Base-by-base conservation (phyloP, 2,329 filamentous ascomycete genomes). In the Knoxdaviesia capensis region DNA sequence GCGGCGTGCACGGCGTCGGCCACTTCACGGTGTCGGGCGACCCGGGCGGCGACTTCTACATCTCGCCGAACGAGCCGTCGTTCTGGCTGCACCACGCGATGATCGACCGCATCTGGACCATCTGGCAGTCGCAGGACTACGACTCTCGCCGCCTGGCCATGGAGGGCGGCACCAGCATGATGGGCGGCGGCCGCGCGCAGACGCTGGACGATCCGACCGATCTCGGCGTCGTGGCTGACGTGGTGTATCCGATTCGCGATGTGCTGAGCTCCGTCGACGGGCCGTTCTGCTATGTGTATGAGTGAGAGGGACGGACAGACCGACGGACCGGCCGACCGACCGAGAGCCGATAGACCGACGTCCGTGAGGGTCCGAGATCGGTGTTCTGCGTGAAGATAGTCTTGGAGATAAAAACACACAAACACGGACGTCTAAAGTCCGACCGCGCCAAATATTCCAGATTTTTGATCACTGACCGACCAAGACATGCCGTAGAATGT, bases 21-120 rank as follows among this genome's bases (percentile, higher is more conserved):
- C 61, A 64, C 47, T 62, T 56, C 47, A 53, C 55, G 28, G 52
- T 63, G 1, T 54, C 55, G 2, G 58, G 58, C 28, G 57, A 60
- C 33, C 56, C 56, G 1, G 58, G 52, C n/a, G 45, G 41, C 7
- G 56, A 59, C 42, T 49, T 53, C 7, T 56, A 48, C 46, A 48
- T 49, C 10, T 57, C 54, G 6, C 49, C 51, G 28, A 51, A 49
- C 6, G 53, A 57, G 34, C 55, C 54, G 1, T 49, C 47, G 6
- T 54, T 54, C 45, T 54, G 47, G 39, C 42, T 51, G 3, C 52
- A 53, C 41, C 51, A 54, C 38, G 47, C 47, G 7, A 51, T 51
- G 48, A 50, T 54, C 29, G 52, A 54, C 41, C 51, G 52, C n/a
- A 48, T 53, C 30, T 54, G 51, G 48, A 48, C 48, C 34, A 43